phyloP scores from a whole-genome alignment of 169 alveolate species.

The Plasmodium yoelii region DNA sequence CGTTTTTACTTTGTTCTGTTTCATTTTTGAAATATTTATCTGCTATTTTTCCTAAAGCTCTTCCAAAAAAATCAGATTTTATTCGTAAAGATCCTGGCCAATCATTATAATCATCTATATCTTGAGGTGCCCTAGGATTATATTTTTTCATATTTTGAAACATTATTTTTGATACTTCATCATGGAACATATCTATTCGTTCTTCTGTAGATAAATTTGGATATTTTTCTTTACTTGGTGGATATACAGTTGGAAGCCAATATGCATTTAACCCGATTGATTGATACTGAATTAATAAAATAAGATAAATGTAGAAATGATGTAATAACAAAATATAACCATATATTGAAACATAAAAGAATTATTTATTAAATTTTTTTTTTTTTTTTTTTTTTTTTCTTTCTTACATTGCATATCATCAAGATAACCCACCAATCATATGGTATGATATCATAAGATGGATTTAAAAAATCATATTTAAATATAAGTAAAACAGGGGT shows the following conservation, averaged over 20 bases:
- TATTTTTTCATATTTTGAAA: slow-evolving; percentile 61
- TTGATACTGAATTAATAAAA: slow-evolving; percentile 7
- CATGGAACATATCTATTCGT: slow-evolving; percentile 51
- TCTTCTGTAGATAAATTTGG: slow-evolving; percentile 47
- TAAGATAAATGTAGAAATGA: neutral
- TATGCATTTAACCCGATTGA: slow-evolving; percentile 27
- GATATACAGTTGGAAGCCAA: slow-evolving; percentile 65
- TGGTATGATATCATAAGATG: slow-evolving; percentile 59
- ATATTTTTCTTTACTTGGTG: slow-evolving; percentile 39
- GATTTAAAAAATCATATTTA: slow-evolving; percentile 52
- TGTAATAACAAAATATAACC: neutral
- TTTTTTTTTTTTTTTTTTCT: neutral
- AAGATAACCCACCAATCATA: slow-evolving; percentile 64
- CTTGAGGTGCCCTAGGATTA: slow-evolving; percentile 61
- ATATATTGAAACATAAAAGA: neutral
- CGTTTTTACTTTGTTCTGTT: slow-evolving; percentile 15
- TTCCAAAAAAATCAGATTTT: slow-evolving; percentile 31
- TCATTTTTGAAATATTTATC: slow-evolving; percentile 30
- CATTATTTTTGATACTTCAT: slow-evolving; percentile 71
- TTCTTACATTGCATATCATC: slow-evolving; percentile 20
- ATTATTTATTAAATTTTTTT: neutral
- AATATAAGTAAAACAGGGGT: slow-evolving; percentile 61
- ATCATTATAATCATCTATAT: slow-evolving; percentile 65
- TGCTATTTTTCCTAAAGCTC: slow-evolving; percentile 54
- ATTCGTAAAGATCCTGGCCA: slow-evolving; percentile 74